A percentile compares a stretch with the other conserved stretches of the same genome.
Evolutionary conservation across 2,329 filamentous ascomycete species (phyloP).

Genomic region (Colletotrichum endophyticum): DNA sequence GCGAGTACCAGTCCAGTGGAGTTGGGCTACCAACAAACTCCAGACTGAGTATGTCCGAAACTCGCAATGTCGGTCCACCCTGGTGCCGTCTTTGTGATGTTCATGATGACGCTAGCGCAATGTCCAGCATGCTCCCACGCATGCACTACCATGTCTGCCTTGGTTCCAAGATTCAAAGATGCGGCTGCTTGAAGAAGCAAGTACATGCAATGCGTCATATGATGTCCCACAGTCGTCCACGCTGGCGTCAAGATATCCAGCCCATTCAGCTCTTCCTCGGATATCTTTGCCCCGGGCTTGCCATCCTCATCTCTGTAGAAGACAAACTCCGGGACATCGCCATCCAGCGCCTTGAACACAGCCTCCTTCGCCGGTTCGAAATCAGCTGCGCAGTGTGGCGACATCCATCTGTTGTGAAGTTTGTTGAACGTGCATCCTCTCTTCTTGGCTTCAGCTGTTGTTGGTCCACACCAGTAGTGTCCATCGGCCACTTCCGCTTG

Average conservation of each 20-base stretch:
- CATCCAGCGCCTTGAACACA: not conserved
- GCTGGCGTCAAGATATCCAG: not conserved
- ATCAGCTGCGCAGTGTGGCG: not conserved
- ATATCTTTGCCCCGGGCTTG: not conserved
- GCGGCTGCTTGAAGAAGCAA: not conserved
- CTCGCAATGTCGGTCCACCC: not conserved
- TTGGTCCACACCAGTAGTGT: not conserved
- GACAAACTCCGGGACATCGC: not conserved
- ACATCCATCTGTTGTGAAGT: slow-evolving; percentile 10
- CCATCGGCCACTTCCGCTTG: not conserved
- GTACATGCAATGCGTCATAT: slow-evolving; percentile 7
- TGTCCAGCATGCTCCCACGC: not conserved
- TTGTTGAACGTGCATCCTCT: slow-evolving; percentile 2
- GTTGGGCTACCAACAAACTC: not conserved
- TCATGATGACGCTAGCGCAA: not conserved
- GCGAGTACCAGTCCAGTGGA: no score
- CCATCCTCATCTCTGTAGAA: not conserved
- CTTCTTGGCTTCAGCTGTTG: not conserved
- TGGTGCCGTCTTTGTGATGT: not conserved
- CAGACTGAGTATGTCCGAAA: not conserved
- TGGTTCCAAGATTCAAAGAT: not conserved
- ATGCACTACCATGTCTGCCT: slow-evolving; percentile 9
- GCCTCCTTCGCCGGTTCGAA: not conserved
- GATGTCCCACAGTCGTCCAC: not conserved
- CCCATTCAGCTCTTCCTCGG: not conserved